Conservation (phyloP, 768 basidiomycete genomes). For the Multifurca ochricompacta region DNA sequence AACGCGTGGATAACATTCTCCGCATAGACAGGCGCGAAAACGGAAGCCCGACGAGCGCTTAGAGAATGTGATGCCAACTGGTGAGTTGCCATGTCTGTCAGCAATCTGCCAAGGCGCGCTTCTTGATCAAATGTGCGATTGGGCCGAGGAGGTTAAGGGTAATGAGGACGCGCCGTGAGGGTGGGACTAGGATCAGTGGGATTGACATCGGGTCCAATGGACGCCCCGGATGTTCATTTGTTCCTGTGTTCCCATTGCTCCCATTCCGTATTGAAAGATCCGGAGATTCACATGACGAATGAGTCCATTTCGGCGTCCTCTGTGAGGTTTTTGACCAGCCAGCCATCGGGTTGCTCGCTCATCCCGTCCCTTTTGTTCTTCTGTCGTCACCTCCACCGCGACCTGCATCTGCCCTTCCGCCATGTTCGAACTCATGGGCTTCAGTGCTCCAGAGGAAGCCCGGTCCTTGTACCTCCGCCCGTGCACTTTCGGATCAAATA, state of each 20-base stretch:
- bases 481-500: not conserved
- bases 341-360: not conserved
- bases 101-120: no score
- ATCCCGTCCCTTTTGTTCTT: not conserved
- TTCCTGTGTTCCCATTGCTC: not conserved
- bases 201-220: no score
- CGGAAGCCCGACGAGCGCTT: no score
- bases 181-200: no score
- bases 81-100: no score
- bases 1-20: not conserved
- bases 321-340: not conserved
- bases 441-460: not conserved
- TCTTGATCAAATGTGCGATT: no score
- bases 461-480: not conserved
- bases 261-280: not conserved
- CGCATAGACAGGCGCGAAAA: no score
- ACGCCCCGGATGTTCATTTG: no score
- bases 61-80: no score
- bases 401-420: not conserved
- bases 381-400: conserved; percentile 6
- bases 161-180: no score
- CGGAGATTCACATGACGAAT: not conserved
- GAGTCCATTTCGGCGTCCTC: conserved; percentile 1
- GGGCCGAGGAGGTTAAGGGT: no score
- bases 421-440: not conserved